Evolutionary conservation across 208 protist species (phyloP), one percentile per base, ranked within the genome.

Genomic region (Acanthamoeba lenticulata): DNA sequence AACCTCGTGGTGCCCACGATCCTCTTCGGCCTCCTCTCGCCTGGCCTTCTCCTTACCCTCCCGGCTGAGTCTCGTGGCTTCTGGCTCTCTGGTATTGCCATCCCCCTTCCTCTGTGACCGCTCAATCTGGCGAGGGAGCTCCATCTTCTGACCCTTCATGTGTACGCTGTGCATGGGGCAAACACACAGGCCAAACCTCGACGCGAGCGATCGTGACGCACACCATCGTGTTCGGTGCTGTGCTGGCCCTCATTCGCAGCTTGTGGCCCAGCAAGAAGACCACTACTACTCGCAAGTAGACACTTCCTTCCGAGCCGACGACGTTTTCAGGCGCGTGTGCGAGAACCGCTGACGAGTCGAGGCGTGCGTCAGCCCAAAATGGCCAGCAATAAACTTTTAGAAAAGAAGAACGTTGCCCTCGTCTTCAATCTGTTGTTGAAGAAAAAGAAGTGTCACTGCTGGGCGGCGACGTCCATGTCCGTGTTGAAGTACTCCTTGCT

Each of bases 201-300:
- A n/a, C 34, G 7, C 44, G 83, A 44, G 83, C 83, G 27, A 67
- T 90, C 13, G 44, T 90, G 47, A 57, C 52, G 24, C 83, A 90
- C 83, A 90, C 52, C 24, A 67, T 57, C 83, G 83, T 90, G 83
- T 90, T 90, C 83, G 83, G 83, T 15, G 83, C 49, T 57, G 83
- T 67, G 49, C 83, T 90, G 17, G 44, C 44, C 49, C 83, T 90
- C 29, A n/a, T 69, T 15, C 83, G 81, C 81, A 49, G 40, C 42
- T 38, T 83, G 72, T 83, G 72, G 72, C 72, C 72, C 72, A 83
- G 72, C 72, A 83, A 49, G 72, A 83, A 83, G 72, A 74, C 32
- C 65, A 74, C 65, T 4, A 74, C 19, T 19, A 38, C 29, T 42
- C n/a, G 0, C n/a, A 52, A 74, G 65, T 9, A 36, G 2, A 60